Evolutionary conservation across 192 early-diverging fungal genomes (phyloP), one percentile per base, ranked within the genome.

Genomic region (Coemansia sp.): DNA sequence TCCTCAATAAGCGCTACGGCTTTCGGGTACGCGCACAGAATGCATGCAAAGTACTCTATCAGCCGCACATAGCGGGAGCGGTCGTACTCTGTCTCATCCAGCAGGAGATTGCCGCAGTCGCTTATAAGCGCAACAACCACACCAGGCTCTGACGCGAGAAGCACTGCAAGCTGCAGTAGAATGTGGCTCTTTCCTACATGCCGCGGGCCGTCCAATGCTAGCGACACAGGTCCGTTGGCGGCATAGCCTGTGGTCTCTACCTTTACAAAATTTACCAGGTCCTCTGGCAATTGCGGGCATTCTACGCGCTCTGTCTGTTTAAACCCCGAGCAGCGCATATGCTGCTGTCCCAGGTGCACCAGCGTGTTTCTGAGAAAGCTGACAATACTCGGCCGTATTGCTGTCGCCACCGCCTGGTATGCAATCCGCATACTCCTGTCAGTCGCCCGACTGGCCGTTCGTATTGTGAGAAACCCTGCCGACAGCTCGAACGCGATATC

Each of bases 111-210:
- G 14, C 44, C 7, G 33, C 56, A 62, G 30, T 59, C 47, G 48
- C 61, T 57, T 5, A 74, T 55, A 50, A 68, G 59, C 4, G 64
- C 30, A 1, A 74, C 65, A 1, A 59, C 61, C 0, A 64, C 72
- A 2, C 52, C 42, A 6, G 65, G 61, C 33, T 62, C 72, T 19
- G 61, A 57, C 28, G 61, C 45, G 34, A 74, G 50, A 5, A 44
- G 60, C 50, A 57, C 65, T 1, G 65, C 65, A 2, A 74, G 28
- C 11, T 68, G 56, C 17, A 68, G 23, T 61, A 74, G 67, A 6
- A 74, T 31, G 37, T 74, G 72, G 65, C 60, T 63, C 52, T 74
- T 74, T 20, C 72, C 72, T 0, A 64, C 40, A 11, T 74, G 72
- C 11, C 72, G 65, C 41, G 72, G 72, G 0, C 72, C 72, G 15